Evolutionary conservation across 1,284 basidiomycete genomes (phyloP), one percentile per base, ranked within the genome.

Genomic region (Tilletia caries): DNA sequence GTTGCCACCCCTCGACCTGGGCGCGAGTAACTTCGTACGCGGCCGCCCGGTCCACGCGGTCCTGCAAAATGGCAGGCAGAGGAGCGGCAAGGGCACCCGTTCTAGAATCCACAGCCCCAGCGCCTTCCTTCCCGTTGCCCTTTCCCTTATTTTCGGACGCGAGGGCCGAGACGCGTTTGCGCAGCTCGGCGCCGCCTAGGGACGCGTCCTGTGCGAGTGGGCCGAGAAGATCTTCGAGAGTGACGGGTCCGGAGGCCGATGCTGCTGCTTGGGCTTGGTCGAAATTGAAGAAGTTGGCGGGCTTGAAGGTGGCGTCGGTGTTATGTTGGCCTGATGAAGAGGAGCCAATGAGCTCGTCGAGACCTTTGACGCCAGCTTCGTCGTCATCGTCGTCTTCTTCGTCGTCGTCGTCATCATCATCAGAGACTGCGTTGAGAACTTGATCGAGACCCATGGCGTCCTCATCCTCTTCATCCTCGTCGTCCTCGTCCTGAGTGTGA

Each of bases 1-100:
- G 89, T 60, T 89, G 89, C 95, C 95, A 98, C 85, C 95, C 96
- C 75, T 92, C 89, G 2, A 95, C 91, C 83, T 98, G 95, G 75
- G 89, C 88, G 80, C 92, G 93, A 2, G 94, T 96, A 83, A 91
- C 88, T 78, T 94, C 92, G 83, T 97, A 97, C 0, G 95, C 96
- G 2, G 93, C 95, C 81, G 93, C 89, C 58, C 95, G 89, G 78
- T 97, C 94, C 0, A 98, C 85, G 60, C 91, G 89, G 73, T 97
- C 94, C 82, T 97, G 92, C 0, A 90, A 88, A 41, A 93, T 88
- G 32, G 90, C 89, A 2, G 93, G 93, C 0, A 98, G 86, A 0
- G 96, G 96, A 0, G 93, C 93, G 2, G 92, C 85, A 2, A 98
- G 86, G 0, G 91, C 88, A 69, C 89, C 89, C 29, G 85, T 80